Base-by-base conservation (phyloP, 768 basidiomycete species). In the Auriscalpium orientale region DNA sequence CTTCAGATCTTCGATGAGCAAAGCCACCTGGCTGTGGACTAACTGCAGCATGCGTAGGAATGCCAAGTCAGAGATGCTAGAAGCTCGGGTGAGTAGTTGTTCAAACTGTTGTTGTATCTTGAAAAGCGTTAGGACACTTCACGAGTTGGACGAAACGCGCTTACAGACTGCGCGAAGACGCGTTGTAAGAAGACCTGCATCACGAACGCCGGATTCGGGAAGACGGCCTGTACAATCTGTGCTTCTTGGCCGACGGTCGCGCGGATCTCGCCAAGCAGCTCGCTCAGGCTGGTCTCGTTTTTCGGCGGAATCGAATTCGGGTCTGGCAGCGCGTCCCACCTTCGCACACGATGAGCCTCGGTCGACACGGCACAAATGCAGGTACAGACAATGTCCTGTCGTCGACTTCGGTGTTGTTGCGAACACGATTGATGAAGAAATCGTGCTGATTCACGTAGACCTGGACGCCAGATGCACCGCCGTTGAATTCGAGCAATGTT, bases 401-500 rank as follows among this genome's bases (percentile, higher is more conserved):
- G 35, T 81, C 76, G 43, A 72, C 71, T 13, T 78, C 71, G 57
- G 78, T 77, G 35, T 76, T 76, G 52, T 85, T 86, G 37, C 87
- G 84, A 40, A 91, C 84, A 53, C 91, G 83, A 67, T 95, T 95
- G 68, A 98, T 98, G 77, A 99, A 99, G 76, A 99, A 99, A 68
- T 98, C 97, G 64, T 99, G 97, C 67, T 99, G 97, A 65, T 98
- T 99, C 54, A 99, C 97, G 65, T 98, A 99, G 12, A 98, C 91
- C 70, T 98, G 95, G 6, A 99, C 89, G 66, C 97, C 98, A 0
- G 94, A 95, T 46, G 89, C 77, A 9, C 97, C 97, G 7, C 97
- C 97, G 61, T 99, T 99, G 74, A 99, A 99, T 69, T 98, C 97
- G 16, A 97, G 80, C 7, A 99, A 75, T 2, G 92, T 95, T 73